Evolutionary conservation across 1,139 yeast species (phyloP), one percentile per base, ranked within the genome.

Genomic region (Pneumocystis jirovecii): DNA sequence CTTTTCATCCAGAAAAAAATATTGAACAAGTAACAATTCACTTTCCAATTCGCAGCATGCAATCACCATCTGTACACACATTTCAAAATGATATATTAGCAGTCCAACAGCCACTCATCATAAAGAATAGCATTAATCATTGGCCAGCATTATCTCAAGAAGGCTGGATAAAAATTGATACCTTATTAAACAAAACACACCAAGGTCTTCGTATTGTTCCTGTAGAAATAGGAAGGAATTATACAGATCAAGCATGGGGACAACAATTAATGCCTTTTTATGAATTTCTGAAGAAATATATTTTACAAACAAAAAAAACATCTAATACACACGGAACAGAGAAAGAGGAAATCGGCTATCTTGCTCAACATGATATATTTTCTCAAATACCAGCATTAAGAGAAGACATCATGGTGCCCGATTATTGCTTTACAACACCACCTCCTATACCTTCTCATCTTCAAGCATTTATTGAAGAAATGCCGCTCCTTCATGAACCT

Each of bases 331-430:
- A 29, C 1, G 12, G 40, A 29, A 25, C 25, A 10, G 40, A 19
- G 17, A 60, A 60, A 34, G 15, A 60, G 12, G 15, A 34, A 19
- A 59, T 63, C 66, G 82, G 83, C 69, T 70, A 70, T 62, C 65
- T 70, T 61, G 72, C 72, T 12, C 72, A 70, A 64, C 68, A 69
- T 59, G 67, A 69, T 50, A 60, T 70, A 29, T 64, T 69, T 25
- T 61, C 65, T 25, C 71, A 69, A n/a, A 61, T 70, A 37, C 71
- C 71, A 1, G 61, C 21, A 25, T 66, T 71, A n/a, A 61, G 63
- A 19, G 59, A 63, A 15, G 72, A 70, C 40, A 57, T 71, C 5
- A 31, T 29, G 6, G 63, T 66, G 1, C 72, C 72, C 7, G 70
- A 70, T 45, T 60, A 68, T 19, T 68, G 69, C 63, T 64, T 63